These are phyloP conservation scores for Wickerhamomyces bovis DNA, from an alignment of 805 yeast genomes.

Conservation along the genomic window DNA sequence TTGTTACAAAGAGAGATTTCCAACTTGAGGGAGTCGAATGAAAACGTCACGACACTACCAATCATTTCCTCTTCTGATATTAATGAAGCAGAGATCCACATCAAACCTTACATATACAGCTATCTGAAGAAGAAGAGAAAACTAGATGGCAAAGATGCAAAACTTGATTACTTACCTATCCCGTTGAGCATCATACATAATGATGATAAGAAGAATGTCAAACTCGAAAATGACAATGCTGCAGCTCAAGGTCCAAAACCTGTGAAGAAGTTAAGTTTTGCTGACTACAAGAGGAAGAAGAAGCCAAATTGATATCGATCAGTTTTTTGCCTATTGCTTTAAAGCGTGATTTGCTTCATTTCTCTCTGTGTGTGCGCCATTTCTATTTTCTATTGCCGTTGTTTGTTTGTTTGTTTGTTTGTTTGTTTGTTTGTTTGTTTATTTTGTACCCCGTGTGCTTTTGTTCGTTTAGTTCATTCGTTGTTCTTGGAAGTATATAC, in stretches of 20 bases:
- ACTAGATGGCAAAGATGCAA: slow-evolving; percentile 6
- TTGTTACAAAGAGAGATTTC: slow-evolving; percentile 20
- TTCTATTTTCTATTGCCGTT: no score
- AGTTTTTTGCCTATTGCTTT: neutral
- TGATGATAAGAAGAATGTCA: neutral
- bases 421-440: neutral
- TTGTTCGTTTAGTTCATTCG: neutral
- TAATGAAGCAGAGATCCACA: slow-evolving; percentile 12
- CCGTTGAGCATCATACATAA: slow-evolving; percentile 21
- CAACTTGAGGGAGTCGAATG: slow-evolving; percentile 13
- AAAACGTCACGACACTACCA: slow-evolving; percentile 5
- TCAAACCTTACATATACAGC: slow-evolving; percentile 17
- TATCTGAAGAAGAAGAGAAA: slow-evolving; percentile 14
- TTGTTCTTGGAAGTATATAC: neutral
- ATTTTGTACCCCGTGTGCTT: no score
- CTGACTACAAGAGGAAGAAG: slow-evolving; percentile 63
- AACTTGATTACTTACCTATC: slow-evolving; percentile 20
- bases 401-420: no score
- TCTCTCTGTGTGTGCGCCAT: no score
- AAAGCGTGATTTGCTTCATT: no score
- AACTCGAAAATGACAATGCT: neutral
- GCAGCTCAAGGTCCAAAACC: slow-evolving; percentile 9
- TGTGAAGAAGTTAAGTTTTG: slow-evolving; percentile 62
- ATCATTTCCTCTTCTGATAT: slow-evolving; percentile 5
- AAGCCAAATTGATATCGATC: slow-evolving; percentile 13